These are phyloP conservation scores for Globisporangium ultimum DNA, from an alignment of 352 stramenopile species.

Conservation along the genomic window DNA sequence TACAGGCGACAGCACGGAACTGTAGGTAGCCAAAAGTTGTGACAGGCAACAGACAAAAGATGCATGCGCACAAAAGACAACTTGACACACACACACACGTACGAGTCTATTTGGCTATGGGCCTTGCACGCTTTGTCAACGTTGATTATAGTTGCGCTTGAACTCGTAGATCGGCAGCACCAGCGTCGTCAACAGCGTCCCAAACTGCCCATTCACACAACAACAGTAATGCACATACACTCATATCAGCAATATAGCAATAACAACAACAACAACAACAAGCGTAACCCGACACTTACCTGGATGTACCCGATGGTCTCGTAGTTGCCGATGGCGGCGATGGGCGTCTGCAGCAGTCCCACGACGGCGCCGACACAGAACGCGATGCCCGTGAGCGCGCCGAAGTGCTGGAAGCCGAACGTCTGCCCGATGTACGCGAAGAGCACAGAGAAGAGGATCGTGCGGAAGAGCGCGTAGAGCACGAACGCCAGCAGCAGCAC, in stretches of 20 bases:
- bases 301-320: slow-evolving; percentile 40
- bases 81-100: no score
- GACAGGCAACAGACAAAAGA: no score
- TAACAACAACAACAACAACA: slow-evolving; percentile 16
- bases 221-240: background rate
- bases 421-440: slow-evolving; percentile 77
- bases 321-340: slow-evolving; percentile 50
- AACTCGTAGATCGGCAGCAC: slow-evolving; percentile 46
- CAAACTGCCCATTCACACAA: slow-evolving; percentile 25
- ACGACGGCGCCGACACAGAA: slow-evolving; percentile 69
- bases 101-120: no score
- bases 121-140: background rate
- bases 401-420: slow-evolving; percentile 86
- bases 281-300: slow-evolving; percentile 22
- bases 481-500: slow-evolving; percentile 58
- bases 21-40: no score
- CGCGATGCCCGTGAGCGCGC: slow-evolving; percentile 69
- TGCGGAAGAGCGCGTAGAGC: slow-evolving; percentile 77
- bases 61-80: no score
- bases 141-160: slow-evolving; percentile 13
- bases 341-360: slow-evolving; percentile 60
- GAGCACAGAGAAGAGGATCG: slow-evolving; percentile 80
- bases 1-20: no score
- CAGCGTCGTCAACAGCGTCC: slow-evolving; percentile 43
- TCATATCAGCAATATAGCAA: slow-evolving; percentile 15